phyloP scores from a whole-genome alignment of 371 early-diverging fungal genomes.

The Zychaea mexicana region DNA sequence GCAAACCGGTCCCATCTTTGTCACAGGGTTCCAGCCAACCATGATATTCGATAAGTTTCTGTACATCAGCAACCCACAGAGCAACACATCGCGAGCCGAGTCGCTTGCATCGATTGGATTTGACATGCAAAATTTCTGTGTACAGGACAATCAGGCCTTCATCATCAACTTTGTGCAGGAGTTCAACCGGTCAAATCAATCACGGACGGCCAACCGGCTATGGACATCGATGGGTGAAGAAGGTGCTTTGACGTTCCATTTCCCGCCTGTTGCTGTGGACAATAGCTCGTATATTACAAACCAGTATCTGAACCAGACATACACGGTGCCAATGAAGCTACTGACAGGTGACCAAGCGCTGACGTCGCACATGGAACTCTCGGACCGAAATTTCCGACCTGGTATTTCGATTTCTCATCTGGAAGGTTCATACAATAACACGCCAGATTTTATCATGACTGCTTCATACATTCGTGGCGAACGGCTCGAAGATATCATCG shows the following conservation, averaged over 20 bases:
- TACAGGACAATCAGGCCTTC: slow-evolving; percentile 35
- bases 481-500: slow-evolving; percentile 32
- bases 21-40: slow-evolving; percentile 49
- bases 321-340: slow-evolving; percentile 39
- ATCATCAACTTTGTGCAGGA: slow-evolving; percentile 44
- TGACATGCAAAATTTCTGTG: slow-evolving; percentile 51
- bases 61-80: slow-evolving; percentile 21
- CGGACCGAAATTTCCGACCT: slow-evolving; percentile 35
- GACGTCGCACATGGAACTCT: slow-evolving; percentile 17
- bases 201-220: slow-evolving; percentile 30
- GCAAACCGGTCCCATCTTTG: slow-evolving; percentile 39
- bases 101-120: slow-evolving; percentile 29
- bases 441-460: slow-evolving; percentile 48
- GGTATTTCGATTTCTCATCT: slow-evolving; percentile 47
- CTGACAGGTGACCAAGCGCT: slow-evolving; percentile 30
- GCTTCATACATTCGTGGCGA: slow-evolving; percentile 23
- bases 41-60: slow-evolving; percentile 55
- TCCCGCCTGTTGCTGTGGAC: slow-evolving; percentile 23
- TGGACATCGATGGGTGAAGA: slow-evolving; percentile 36
- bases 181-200: slow-evolving; percentile 37
- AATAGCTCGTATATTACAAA: slow-evolving; percentile 37
- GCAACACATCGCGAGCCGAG: not conserved
- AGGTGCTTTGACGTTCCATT: slow-evolving; percentile 34
- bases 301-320: slow-evolving; percentile 35
- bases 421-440: slow-evolving; percentile 28